Evolutionary conservation across 192 early-diverging fungal species (phyloP).

Genomic region (Coemansia sp.): DNA sequence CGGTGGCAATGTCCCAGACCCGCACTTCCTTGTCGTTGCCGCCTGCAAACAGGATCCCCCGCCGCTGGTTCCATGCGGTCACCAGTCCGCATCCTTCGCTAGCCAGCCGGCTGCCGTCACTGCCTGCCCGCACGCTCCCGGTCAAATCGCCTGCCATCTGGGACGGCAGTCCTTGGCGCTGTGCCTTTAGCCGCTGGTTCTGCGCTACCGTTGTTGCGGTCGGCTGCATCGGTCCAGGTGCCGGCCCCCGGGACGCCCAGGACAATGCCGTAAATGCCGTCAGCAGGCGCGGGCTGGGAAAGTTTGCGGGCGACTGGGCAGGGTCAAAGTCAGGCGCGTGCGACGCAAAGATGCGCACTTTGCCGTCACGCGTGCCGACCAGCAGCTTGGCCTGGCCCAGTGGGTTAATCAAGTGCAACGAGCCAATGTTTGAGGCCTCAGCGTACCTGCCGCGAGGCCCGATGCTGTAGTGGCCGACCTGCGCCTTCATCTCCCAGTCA

Average conservation of each 20-base stretch:
- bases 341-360: conserved; percentile 43
- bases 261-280: conserved; percentile 37
- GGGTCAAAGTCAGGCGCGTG: conserved; percentile 36
- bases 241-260: conserved; percentile 4
- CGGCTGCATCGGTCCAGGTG: too few species aligned
- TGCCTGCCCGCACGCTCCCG: not conserved
- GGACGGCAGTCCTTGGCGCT: not conserved
- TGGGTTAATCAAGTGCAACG: conserved; percentile 86
- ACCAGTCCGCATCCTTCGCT: conserved; percentile 19
- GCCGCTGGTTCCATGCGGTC: conserved; percentile 46
- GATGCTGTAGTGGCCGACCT: conserved; percentile 30
- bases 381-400: conserved; percentile 78
- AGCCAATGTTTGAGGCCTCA: conserved; percentile 50
- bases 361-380: conserved; percentile 42
- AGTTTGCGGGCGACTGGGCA: conserved; percentile 9
- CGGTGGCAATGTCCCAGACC: conserved; percentile 47
- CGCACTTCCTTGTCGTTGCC: conserved; percentile 38
- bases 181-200: not conserved
- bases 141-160: not conserved
- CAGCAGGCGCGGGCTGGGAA: conserved; percentile 35
- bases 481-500: conserved; percentile 42
- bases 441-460: not conserved
- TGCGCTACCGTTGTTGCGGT: not conserved
- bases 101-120: not conserved
- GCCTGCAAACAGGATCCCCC: conserved; percentile 33